phyloP scores from a whole-genome alignment of 164 flowering plant genomes.

The Vitis vinifera region ASM3070453v1 NC_081805.1:12859501-12860000 shows the following conservation, averaged over 20 bases:
- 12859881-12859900: constrained; percentile 19
- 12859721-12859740: background rate
- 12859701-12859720: background rate
- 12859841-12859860: constrained; percentile 69
- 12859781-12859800: constrained; percentile 93
- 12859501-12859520: constrained; percentile 85
- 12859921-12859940: background rate
- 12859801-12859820: constrained; percentile 81
- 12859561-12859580: constrained; percentile 86
- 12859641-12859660: background rate
- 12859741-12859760: constrained; percentile 71
- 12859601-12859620: background rate
- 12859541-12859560: constrained; percentile 73
- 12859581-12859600: constrained; percentile 59
- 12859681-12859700: background rate
- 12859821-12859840: constrained; percentile 72
- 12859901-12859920: constrained; percentile 1
- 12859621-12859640: background rate
- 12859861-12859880: constrained; percentile 76
- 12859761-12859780: constrained; percentile 97
- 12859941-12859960: background rate
- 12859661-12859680: background rate
- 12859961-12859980: background rate
- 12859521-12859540: constrained; percentile 91
- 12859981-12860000: background rate